Base-by-base conservation (phyloP, 192 early-diverging fungal genomes). In the Backusella sp. region DNA sequence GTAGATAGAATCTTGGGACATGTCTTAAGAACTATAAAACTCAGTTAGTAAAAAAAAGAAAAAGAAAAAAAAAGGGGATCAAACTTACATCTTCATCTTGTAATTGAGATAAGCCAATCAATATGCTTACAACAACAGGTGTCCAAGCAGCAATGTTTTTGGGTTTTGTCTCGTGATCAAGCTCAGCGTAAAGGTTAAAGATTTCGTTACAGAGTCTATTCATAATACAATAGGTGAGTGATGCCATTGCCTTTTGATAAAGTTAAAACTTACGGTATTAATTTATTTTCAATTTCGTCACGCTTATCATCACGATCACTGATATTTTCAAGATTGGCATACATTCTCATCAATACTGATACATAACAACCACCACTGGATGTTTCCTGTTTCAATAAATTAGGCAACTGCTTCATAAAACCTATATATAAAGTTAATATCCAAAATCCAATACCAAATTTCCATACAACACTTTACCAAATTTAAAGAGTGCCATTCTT, bases 371-470 rank as follows among this genome's bases (percentile, higher is more conserved):
- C 80, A 46, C 87, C 93, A 84, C 86, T 91, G 32, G 82, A 85
- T 14, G 95, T 94, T 82, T 98, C 97, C 79, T 96, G 96, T 76
- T 95, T 96, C 30, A 97, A 87, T 53, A 98, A 74, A 70, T 96
- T 96, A 21, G 97, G 97, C 74, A 97, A 78, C 49, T 95, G 94
- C 21, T 94, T 91, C 88, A 96, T 96, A 32, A 95, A 94, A 14
- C 96, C 94, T 82, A 49, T 21, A 23, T 4, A 66, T 3, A 41
- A 68, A 42, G 21, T 35, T 26, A 49, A n/a, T 39, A n/a, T n/a
- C 19, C 17, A 7, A 19, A 19, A 41, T 26, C 8, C 42, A 44
- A 17, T 44, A 15, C 46, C 32, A 32, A 44, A 44, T 14, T 19
- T 7, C 6, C 6, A 49, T 6, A 7, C 4, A 21, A 7, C 6